A percentile compares a stretch with the other conserved stretches of the same genome.
phyloP scores from a whole-genome alignment of 2,329 filamentous ascomycete species.

The Beauveria caledonica region DNA sequence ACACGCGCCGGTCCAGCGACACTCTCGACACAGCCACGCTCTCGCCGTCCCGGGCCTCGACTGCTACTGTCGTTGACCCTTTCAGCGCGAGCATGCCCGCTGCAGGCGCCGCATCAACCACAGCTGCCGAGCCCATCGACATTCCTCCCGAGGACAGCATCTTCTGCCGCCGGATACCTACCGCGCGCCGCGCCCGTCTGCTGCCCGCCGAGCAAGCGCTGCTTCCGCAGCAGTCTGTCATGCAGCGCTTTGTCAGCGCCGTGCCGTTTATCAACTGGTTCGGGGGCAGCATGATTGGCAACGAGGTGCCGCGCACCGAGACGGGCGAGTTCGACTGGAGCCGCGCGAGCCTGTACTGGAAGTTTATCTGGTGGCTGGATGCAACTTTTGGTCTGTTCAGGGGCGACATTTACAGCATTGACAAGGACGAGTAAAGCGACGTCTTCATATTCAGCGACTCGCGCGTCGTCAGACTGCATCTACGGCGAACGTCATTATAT shows the following conservation, averaged over 20 bases:
- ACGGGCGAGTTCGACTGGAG: slow-evolving; percentile 72
- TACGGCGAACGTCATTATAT: not conserved
- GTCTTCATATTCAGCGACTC: not conserved
- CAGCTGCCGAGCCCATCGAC: slow-evolving; percentile 20
- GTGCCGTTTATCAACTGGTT: slow-evolving; percentile 68
- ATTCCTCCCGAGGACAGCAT: slow-evolving; percentile 28
- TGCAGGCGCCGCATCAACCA: slow-evolving; percentile 12
- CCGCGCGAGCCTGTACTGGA: slow-evolving; percentile 58
- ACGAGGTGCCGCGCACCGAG: slow-evolving; percentile 64
- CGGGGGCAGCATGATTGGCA: slow-evolving; percentile 64
- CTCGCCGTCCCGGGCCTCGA: slow-evolving; percentile 34
- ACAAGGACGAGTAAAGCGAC: slow-evolving; percentile 46
- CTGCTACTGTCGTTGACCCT: slow-evolving; percentile 35
- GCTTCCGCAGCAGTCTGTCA: slow-evolving; percentile 57
- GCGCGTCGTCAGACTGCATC: not conserved
- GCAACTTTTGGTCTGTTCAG: slow-evolving; percentile 49
- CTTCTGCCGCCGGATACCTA: slow-evolving; percentile 57
- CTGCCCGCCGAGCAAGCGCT: slow-evolving; percentile 63
- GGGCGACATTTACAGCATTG: slow-evolving; percentile 47
- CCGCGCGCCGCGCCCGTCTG: slow-evolving; percentile 55
- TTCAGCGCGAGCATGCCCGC: slow-evolving; percentile 6
- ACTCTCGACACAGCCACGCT: slow-evolving; percentile 52
- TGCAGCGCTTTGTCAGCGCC: slow-evolving; percentile 54
- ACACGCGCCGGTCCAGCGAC: slow-evolving; percentile 42
- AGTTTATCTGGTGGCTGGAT: slow-evolving; percentile 56